A percentile compares a stretch with the other conserved stretches of the same genome.
Conservation (phyloP, 148 eudicot genomes). For the Nepenthes mirabilis region DNA sequence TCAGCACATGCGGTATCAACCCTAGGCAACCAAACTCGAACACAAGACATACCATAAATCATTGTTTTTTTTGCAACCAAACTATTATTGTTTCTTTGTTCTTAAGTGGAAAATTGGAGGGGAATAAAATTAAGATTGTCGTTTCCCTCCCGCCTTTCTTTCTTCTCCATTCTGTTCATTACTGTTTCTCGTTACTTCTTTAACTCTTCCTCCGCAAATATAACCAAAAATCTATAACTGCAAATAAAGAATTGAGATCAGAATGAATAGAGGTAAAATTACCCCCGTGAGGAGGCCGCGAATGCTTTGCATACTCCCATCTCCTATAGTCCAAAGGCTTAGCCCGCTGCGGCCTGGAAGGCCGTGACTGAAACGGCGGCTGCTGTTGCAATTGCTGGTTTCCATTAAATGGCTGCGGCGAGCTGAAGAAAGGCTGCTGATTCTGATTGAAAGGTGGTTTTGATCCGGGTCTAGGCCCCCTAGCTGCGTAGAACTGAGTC, state of each 20-base stretch:
- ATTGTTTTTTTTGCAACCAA: too few relatives aligned
- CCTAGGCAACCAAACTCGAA: too few relatives aligned
- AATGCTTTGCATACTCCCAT: slow-evolving; percentile 45
- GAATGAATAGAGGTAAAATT: not conserved
- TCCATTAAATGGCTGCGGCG: slow-evolving; percentile 7
- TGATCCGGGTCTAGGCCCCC: slow-evolving; percentile 3
- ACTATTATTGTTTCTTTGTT: too few relatives aligned
- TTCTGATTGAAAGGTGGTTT: slow-evolving; percentile 4
- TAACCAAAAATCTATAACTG: not conserved
- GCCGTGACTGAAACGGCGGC: not conserved
- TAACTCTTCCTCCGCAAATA: too few relatives aligned
- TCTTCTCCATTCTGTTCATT: too few relatives aligned
- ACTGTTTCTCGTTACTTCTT: too few relatives aligned
- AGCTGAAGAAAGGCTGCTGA: slow-evolving; percentile 2
- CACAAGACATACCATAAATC: too few relatives aligned
- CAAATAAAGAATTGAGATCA: not conserved
- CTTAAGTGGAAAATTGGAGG: too few relatives aligned
- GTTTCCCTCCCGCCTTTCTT: too few relatives aligned
- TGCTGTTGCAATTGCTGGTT: slow-evolving; percentile 8
- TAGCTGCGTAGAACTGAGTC: not conserved
- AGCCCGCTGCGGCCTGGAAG: slow-evolving; percentile 2
- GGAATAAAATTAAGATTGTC: too few relatives aligned
- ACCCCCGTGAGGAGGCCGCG: slow-evolving; percentile 41
- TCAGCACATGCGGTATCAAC: too few relatives aligned
- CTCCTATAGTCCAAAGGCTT: slow-evolving; percentile 37